A percentile compares a stretch with the other conserved stretches of the same genome.
Conservation (phyloP, 345 rosid genomes). For the Turnera subulata region DNA sequence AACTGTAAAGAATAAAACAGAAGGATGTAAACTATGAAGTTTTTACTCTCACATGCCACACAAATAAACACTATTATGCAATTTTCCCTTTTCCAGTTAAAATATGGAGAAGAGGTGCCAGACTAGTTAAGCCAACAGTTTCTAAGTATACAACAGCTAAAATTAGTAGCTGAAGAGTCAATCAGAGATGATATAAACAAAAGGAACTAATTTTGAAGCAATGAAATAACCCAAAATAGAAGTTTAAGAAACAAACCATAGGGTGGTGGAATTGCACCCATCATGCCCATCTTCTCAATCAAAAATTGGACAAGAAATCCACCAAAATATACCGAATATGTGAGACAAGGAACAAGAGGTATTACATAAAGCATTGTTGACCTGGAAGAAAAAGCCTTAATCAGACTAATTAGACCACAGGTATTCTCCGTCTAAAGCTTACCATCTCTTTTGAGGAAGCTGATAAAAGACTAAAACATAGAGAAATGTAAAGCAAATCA, state of each 20-base stretch:
- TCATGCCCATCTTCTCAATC: conserved; percentile 97
- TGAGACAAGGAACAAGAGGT: conserved; percentile 72
- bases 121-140: not conserved
- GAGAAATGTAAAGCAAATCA: too few species aligned
- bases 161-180: not conserved
- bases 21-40: too few species aligned
- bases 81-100: not conserved
- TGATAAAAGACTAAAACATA: too few species aligned
- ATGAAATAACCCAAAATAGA: conserved; percentile 1
- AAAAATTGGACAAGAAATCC: conserved; percentile 75
- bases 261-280: conserved; percentile 88
- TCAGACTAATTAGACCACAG: not conserved
- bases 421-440: too few species aligned
- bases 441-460: too few species aligned
- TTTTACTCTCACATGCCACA: too few species aligned
- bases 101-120: not conserved
- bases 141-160: too few species aligned
- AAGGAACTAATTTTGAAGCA: not conserved
- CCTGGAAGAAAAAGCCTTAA: conserved; percentile 48
- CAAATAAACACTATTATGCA: too few species aligned
- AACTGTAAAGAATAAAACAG: too few species aligned
- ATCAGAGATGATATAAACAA: not conserved
- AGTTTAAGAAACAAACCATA: conserved; percentile 61
- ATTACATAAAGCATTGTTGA: conserved; percentile 55
- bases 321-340: conserved; percentile 67